Percentiles rank a stretch among this genome's conserved stretches.
Conservation (phyloP, 352 stramenopile genomes). For the Thraustotheca clavata region DNA sequence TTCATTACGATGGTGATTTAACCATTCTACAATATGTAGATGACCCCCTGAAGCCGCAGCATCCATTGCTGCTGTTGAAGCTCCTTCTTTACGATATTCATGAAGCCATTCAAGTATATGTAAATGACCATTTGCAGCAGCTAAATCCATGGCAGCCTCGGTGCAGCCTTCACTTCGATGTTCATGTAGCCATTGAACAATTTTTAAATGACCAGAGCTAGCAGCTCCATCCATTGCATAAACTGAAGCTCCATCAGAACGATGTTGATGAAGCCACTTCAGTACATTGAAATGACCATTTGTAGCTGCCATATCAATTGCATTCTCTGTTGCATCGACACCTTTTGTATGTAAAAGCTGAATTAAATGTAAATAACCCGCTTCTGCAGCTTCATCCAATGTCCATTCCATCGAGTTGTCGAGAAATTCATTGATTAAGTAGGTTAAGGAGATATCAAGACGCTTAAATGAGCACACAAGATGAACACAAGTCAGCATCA, state of each 20-base stretch:
- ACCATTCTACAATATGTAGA: slow-evolving; percentile 8
- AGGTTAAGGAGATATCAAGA: not conserved
- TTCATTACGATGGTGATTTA: slow-evolving; percentile 6
- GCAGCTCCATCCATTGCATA: not conserved
- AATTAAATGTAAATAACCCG: not conserved
- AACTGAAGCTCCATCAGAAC: not conserved
- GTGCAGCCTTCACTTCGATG: not conserved
- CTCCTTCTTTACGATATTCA: not conserved
- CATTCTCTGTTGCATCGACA: slow-evolving; percentile 5
- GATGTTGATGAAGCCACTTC: not conserved
- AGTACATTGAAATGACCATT: slow-evolving; percentile 25
- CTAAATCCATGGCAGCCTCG: slow-evolving; percentile 10
- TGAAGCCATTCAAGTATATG: slow-evolving; percentile 22
- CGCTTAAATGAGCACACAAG: not conserved
- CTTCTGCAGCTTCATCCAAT: slow-evolving; percentile 6
- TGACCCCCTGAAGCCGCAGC: slow-evolving; percentile 4
- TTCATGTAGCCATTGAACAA: slow-evolving; percentile 15
- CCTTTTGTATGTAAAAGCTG: not conserved
- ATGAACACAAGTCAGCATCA: no score
- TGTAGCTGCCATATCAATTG: slow-evolving; percentile 25
- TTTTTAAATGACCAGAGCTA: slow-evolving; percentile 5
- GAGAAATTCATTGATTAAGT: slow-evolving; percentile 8
- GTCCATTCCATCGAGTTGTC: slow-evolving; percentile 11
- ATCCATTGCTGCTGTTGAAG: slow-evolving; percentile 3
- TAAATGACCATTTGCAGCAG: slow-evolving; percentile 10